Evolutionary conservation across 495 filamentous ascomycete genomes (phyloP).

Genomic region (Trichoderma gamsii): DNA sequence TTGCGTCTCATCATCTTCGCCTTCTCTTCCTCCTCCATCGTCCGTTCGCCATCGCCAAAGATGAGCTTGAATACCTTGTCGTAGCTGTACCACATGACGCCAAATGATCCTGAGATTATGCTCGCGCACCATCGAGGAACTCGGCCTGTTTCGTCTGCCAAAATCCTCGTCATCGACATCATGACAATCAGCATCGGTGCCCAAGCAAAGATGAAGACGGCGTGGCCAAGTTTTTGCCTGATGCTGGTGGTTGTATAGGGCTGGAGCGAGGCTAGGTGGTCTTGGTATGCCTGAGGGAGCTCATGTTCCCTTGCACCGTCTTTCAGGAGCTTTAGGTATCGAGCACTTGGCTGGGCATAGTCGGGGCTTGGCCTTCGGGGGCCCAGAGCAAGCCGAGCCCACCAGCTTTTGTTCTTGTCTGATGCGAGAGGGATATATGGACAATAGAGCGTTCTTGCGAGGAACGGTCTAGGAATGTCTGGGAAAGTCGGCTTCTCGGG

Average conservation of each 20-base stretch:
- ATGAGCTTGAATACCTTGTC: conserved; percentile 58
- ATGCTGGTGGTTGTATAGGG: conserved; percentile 62
- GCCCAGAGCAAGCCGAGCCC: conserved; percentile 29
- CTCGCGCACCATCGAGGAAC: conserved; percentile 60
- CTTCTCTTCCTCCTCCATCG: conserved; percentile 33
- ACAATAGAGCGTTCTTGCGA: conserved; percentile 41
- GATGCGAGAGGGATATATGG: conserved; percentile 29
- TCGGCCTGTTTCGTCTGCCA: conserved; percentile 59
- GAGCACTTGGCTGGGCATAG: conserved; percentile 74
- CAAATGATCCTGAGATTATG: conserved; percentile 43
- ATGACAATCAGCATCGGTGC: conserved; percentile 50
- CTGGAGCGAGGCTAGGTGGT: conserved; percentile 58
- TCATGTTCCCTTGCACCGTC: conserved; percentile 71
- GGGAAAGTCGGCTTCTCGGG: conserved; percentile 39
- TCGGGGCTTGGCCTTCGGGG: conserved; percentile 52
- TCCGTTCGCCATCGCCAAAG: conserved; percentile 90
- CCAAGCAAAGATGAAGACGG: conserved; percentile 56
- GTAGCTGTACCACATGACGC: conserved; percentile 65
- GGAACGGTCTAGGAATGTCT: conserved; percentile 36
- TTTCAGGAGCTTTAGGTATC: conserved; percentile 73
- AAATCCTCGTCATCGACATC: conserved; percentile 39
- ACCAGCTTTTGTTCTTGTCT: conserved; percentile 23
- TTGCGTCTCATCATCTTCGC: not conserved
- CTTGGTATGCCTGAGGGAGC: conserved; percentile 66
- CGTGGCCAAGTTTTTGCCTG: conserved; percentile 59